Conservation (phyloP, 495 filamentous ascomycete genomes). For the Durotheca rogersii region DNA sequence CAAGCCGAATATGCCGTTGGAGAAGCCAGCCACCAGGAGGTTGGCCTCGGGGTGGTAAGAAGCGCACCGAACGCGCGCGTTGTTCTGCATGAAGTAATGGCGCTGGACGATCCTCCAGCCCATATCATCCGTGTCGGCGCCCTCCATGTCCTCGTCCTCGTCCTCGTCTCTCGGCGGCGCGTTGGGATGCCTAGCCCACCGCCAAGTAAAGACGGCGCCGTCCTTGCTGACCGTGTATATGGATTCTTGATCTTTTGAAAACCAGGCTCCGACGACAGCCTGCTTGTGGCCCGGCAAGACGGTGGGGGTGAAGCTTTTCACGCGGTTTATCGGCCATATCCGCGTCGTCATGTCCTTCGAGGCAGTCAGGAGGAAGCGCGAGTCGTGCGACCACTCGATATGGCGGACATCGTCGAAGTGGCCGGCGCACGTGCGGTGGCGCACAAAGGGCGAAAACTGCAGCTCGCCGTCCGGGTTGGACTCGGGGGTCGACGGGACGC, state of each 20-base stretch:
- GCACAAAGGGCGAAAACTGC: conserved; percentile 91
- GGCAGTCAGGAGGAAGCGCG: conserved; percentile 86
- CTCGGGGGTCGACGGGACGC: conserved; percentile 85
- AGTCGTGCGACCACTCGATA: conserved; percentile 94
- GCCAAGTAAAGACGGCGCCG: conserved; percentile 62
- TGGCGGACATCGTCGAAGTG: conserved; percentile 84
- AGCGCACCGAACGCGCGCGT: conserved; percentile 83
- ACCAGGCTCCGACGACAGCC: conserved; percentile 83
- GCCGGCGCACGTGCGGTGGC: conserved; percentile 79
- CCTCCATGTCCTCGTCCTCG: conserved; percentile 60
- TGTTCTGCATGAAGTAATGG: conserved; percentile 90
- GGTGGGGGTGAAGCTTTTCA: conserved; percentile 86
- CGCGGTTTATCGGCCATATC: conserved; percentile 89
- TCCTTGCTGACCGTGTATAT: conserved; percentile 61
- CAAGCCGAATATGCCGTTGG: conserved; percentile 86
- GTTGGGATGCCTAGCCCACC: conserved; percentile 59
- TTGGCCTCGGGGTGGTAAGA: conserved; percentile 84
- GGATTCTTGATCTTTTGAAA: conserved; percentile 84
- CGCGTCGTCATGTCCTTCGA: conserved; percentile 89
- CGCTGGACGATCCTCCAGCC: conserved; percentile 85
- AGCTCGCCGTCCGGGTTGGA: conserved; percentile 74
- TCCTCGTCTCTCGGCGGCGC: conserved; percentile 53
- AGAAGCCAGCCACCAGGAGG: conserved; percentile 88
- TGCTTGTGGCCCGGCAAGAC: conserved; percentile 87
- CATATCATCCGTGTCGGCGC: conserved; percentile 57